Conservation (phyloP, 2,329 filamentous ascomycete genomes). For the Rhinocladiella mackenziei region DNA sequence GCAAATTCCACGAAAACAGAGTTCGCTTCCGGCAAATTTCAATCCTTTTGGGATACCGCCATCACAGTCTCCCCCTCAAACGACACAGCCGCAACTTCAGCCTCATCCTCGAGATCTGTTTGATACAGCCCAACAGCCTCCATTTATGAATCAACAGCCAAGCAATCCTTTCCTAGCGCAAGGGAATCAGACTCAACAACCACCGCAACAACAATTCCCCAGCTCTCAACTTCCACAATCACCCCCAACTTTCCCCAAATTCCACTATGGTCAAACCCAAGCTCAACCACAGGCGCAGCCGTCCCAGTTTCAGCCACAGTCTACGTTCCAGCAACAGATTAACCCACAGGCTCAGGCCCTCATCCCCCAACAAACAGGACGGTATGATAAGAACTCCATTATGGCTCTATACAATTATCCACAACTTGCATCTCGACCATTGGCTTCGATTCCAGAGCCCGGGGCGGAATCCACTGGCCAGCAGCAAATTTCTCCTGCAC, state of each 20-base stretch:
- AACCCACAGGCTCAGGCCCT: slow-evolving; percentile 29
- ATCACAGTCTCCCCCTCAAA: slow-evolving; percentile 13
- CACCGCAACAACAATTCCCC: slow-evolving; percentile 22
- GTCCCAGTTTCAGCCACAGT: slow-evolving; percentile 18
- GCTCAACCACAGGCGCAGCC: slow-evolving; percentile 12
- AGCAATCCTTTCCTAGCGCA: slow-evolving; percentile 22
- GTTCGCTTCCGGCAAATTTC: slow-evolving; percentile 9
- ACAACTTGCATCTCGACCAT: slow-evolving; percentile 31
- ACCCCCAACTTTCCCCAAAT: slow-evolving; percentile 16
- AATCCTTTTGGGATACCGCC: slow-evolving; percentile 30
- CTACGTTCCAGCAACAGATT: slow-evolving; percentile 18
- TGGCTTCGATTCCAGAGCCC: slow-evolving; percentile 31
- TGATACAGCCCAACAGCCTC: slow-evolving; percentile 22
- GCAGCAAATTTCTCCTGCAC: slow-evolving; percentile 27
- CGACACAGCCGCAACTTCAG: slow-evolving; percentile 18
- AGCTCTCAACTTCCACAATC: slow-evolving; percentile 3
- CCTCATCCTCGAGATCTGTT: slow-evolving; percentile 20
- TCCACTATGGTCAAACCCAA: slow-evolving; percentile 24
- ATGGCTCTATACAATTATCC: slow-evolving; percentile 46
- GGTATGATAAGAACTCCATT: slow-evolving; percentile 46
- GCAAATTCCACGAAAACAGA: slow-evolving; percentile 23
- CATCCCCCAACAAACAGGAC: slow-evolving; percentile 40
- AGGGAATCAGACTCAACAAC: slow-evolving; percentile 9
- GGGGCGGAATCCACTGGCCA: slow-evolving; percentile 26
- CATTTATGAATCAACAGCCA: slow-evolving; percentile 29